Evolutionary conservation across 2,329 filamentous ascomycete species (phyloP).

Genomic region (Monilinia fructigena): DNA sequence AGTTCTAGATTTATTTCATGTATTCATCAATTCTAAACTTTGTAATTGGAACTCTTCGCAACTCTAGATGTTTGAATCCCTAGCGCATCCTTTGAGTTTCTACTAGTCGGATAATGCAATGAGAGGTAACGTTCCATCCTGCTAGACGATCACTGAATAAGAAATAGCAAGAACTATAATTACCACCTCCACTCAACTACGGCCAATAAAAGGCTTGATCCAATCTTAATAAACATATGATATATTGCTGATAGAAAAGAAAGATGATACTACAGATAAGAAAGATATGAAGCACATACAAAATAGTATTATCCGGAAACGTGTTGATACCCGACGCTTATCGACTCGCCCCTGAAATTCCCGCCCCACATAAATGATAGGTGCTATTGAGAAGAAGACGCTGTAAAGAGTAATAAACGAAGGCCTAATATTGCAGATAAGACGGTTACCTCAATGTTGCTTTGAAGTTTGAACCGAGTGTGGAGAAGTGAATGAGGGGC

Average conservation of each 20-base stretch:
- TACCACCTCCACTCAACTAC: too few relatives aligned
- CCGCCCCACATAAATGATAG: neutral
- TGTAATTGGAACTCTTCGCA: neutral
- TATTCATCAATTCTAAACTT: neutral
- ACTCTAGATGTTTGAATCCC: neutral
- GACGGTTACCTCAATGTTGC: neutral
- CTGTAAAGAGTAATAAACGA: neutral
- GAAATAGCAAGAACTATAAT: too few relatives aligned
- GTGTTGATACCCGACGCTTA: neutral
- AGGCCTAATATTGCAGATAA: constrained; percentile 3
- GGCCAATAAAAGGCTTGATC: too few relatives aligned
- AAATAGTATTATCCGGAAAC: neutral
- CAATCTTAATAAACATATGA: too few relatives aligned
- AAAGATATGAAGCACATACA: too few relatives aligned
- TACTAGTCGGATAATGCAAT: neutral
- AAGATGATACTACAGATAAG: too few relatives aligned
- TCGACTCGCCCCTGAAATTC: neutral
- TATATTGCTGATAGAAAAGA: too few relatives aligned
- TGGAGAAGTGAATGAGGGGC: neutral
- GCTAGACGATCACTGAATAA: neutral
- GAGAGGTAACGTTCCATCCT: neutral
- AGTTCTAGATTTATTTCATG: neutral
- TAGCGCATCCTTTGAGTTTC: too few relatives aligned
- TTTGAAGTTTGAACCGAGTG: neutral
- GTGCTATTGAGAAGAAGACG: neutral